phyloP scores from a whole-genome alignment of 768 basidiomycete species.

The Multifurca ochricompacta region DNA sequence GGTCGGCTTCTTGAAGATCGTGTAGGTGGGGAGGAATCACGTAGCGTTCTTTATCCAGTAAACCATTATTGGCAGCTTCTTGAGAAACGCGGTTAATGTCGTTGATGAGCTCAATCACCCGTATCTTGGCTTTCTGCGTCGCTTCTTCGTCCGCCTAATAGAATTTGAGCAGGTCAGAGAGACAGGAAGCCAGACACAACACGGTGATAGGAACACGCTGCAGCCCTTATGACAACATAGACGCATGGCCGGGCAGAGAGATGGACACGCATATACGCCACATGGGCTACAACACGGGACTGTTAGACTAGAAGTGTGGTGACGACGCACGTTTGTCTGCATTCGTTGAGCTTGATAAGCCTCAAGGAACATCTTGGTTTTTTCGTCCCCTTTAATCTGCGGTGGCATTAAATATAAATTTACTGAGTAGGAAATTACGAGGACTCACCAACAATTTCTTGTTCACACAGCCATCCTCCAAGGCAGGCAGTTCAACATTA shows the following conservation, averaged over 20 bases:
- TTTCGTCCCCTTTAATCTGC: constrained; percentile 96
- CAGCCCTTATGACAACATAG: constrained; percentile 1
- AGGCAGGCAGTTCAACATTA: constrained; percentile 52
- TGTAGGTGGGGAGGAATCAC: constrained; percentile 93
- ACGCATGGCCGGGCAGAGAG: neutral
- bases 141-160: constrained; percentile 63
- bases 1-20: constrained; percentile 92
- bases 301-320: neutral
- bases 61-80: constrained; percentile 67
- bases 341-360: constrained; percentile 76
- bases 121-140: constrained; percentile 52
- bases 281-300: constrained; percentile 7
- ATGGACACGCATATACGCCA: neutral
- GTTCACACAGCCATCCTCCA: constrained; percentile 50
- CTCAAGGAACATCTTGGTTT: constrained; percentile 82
- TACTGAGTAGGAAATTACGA: neutral
- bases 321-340: constrained; percentile 63
- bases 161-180: constrained; percentile 6
- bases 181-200: neutral
- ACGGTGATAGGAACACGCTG: neutral
- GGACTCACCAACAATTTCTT: constrained; percentile 65
- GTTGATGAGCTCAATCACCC: constrained; percentile 54
- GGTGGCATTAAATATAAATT: constrained; percentile 31
- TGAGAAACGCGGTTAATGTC: constrained; percentile 68
- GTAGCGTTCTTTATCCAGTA: constrained; percentile 78